Evolutionary conservation across 768 basidiomycete species (phyloP), one percentile per base, ranked within the genome.

Genomic region (Hygrophorus pudorinus): DNA sequence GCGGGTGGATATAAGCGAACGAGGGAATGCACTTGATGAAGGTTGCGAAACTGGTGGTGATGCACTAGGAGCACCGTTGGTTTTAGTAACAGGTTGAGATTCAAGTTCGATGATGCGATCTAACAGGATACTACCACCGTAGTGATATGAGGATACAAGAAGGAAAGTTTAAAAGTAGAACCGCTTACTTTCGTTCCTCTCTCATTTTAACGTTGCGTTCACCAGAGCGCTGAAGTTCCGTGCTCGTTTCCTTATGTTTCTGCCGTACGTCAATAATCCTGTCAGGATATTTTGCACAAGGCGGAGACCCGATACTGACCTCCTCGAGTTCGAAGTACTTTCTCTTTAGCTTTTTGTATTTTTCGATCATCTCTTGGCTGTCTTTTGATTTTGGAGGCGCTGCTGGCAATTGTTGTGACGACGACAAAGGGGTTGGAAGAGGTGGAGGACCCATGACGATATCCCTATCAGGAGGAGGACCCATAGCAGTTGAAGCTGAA

Each of bases 311-410:
- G n/a, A 24, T 3, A 64, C 77, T 53, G 43, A 85, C 84, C 74
- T 85, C 77, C 53, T 84, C 79, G 33, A 84, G 71, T 43, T 81
- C 79, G 50, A 73, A 72, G 57, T 74, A 81, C 32, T 76, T 75
- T 34, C 77, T 63, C 57, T 86, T 86, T 42, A 84, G 66, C 51
- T 70, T 75, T 46, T 54, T 62, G 59, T 82, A 81, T 60, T 81
- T 84, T 63, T 82, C 80, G 38, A 54, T 53, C 49, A 71, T 57
- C 40, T 79, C 79, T 41, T 67, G 68, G 41, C 47, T 53, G 46
- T 74, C 70, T 42, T 64, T 59, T 29, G 60, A 49, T 36, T 62
- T 69, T 24, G 57, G 62, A 8, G 62, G 38, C 1, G 55, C 41
- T 13, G 58, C 54, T 29, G 38, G 38, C n/a, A n/a, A n/a, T 30